These are phyloP conservation scores for Microstroma glucosiphilum DNA, from an alignment of 1,284 basidiomycete genomes.

Conservation along the genomic window DNA sequence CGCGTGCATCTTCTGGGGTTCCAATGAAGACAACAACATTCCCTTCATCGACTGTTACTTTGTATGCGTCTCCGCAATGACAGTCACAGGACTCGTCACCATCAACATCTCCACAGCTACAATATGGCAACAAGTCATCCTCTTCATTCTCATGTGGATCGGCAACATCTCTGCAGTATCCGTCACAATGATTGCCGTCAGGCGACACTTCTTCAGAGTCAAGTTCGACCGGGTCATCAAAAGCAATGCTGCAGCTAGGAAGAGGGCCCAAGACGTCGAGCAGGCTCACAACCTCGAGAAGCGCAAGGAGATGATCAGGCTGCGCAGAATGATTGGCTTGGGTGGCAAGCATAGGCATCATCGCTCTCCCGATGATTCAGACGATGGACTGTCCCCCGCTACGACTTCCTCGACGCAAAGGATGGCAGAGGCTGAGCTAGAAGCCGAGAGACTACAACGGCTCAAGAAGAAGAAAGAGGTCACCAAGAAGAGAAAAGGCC, in stretches of 20 bases:
- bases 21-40: constrained; percentile 46
- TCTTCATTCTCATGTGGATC: constrained; percentile 52
- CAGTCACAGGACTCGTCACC: constrained; percentile 69
- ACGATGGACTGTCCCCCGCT: constrained; percentile 8
- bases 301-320: constrained; percentile 25
- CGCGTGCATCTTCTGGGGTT: constrained; percentile 61
- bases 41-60: constrained; percentile 68
- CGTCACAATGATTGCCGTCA: constrained; percentile 46
- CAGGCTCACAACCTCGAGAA: constrained; percentile 31
- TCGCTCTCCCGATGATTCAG: constrained; percentile 18
- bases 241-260: constrained; percentile 30
- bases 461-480: constrained; percentile 20
- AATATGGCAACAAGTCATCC: constrained; percentile 66
- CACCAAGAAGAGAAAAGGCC: constrained; percentile 27
- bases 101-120: constrained; percentile 69
- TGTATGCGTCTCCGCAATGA: constrained; percentile 69
- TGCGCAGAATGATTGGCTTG: constrained; percentile 36
- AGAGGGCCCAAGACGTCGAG: constrained; percentile 47
- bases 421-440: constrained; percentile 14
- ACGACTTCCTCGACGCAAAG: constrained; percentile 29
- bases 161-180: constrained; percentile 48
- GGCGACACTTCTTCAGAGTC: constrained; percentile 41
- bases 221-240: constrained; percentile 36
- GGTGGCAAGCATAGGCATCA: constrained; percentile 14
- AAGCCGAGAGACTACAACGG: background rate